Evolutionary conservation across 202 grass and related monocot species (phyloP).

Genomic region (Setaria italica): DNA sequence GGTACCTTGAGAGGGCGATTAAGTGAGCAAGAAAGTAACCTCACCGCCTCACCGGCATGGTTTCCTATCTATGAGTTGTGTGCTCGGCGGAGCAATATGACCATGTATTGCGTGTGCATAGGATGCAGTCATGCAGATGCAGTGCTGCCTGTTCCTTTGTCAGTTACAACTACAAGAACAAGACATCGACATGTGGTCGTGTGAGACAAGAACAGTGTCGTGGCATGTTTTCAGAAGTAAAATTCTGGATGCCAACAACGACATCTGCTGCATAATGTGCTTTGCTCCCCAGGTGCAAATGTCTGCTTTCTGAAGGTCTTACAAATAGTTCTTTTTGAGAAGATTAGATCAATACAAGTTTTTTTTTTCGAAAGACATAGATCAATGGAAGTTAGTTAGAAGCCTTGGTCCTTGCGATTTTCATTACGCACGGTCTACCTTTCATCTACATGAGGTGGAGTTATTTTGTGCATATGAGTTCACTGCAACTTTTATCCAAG

Average conservation of each 20-base stretch:
- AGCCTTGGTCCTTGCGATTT: neutral
- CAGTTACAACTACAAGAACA: neutral
- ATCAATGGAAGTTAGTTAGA: neutral
- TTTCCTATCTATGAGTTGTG: neutral
- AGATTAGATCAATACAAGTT: neutral
- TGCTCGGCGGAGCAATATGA: neutral
- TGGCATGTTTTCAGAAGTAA: conserved; percentile 1
- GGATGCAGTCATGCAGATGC: neutral
- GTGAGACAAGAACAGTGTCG: neutral
- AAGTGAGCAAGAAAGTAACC: neutral
- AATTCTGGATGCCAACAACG: neutral
- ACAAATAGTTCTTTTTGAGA: neutral
- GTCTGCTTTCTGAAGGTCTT: neutral
- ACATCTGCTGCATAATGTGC: neutral
- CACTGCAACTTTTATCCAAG: neutral
- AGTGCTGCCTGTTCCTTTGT: neutral
- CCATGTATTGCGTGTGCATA: neutral
- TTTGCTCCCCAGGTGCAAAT: neutral
- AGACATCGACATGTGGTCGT: neutral
- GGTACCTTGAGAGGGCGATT: neutral
- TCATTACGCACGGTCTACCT: neutral
- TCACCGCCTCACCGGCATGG: neutral
- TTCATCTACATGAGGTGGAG: neutral
- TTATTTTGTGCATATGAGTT: neutral
- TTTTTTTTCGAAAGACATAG: neutral